phyloP scores from a whole-genome alignment of 768 basidiomycete genomes.

The Leccinellum luteum region DNA sequence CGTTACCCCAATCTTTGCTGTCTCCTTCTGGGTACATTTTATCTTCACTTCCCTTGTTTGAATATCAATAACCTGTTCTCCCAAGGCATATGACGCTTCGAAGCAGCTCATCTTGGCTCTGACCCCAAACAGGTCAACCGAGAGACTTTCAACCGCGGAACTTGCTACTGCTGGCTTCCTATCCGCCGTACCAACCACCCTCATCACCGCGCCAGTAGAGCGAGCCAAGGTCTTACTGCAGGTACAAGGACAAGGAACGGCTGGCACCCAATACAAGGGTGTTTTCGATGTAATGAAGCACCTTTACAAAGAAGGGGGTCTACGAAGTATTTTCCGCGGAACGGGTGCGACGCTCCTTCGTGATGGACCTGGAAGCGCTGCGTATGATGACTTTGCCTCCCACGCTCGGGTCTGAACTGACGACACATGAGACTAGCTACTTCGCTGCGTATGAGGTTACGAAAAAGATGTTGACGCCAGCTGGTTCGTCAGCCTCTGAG shows the following conservation, averaged over 20 bases:
- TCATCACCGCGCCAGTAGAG: constrained; percentile 94
- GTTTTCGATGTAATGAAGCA: constrained; percentile 88
- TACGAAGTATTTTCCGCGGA: constrained; percentile 90
- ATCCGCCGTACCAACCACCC: constrained; percentile 87
- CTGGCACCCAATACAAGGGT: constrained; percentile 76
- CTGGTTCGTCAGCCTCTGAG: constrained; percentile 72
- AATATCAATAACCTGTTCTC: constrained; percentile 8
- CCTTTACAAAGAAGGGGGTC: constrained; percentile 90
- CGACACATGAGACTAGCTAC: constrained; percentile 53
- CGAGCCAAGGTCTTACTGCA: constrained; percentile 95
- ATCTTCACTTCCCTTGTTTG: neutral
- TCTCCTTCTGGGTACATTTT: constrained; percentile 87
- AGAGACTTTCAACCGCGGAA: constrained; percentile 67
- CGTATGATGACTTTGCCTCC: constrained; percentile 51
- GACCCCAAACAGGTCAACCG: constrained; percentile 74
- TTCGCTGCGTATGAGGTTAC: constrained; percentile 96
- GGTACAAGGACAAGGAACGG: constrained; percentile 86
- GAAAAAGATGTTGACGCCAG: constrained; percentile 82
- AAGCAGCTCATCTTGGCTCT: constrained; percentile 77
- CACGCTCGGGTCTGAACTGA: constrained; percentile 4
- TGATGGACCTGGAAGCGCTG: constrained; percentile 96
- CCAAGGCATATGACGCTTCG: constrained; percentile 88
- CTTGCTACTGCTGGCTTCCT: constrained; percentile 92
- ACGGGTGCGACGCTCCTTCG: constrained; percentile 90
- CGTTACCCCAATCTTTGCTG: constrained; percentile 96